Base-by-base conservation (phyloP, 768 basidiomycete genomes). In the Rhodotorula paludigena region DNA sequence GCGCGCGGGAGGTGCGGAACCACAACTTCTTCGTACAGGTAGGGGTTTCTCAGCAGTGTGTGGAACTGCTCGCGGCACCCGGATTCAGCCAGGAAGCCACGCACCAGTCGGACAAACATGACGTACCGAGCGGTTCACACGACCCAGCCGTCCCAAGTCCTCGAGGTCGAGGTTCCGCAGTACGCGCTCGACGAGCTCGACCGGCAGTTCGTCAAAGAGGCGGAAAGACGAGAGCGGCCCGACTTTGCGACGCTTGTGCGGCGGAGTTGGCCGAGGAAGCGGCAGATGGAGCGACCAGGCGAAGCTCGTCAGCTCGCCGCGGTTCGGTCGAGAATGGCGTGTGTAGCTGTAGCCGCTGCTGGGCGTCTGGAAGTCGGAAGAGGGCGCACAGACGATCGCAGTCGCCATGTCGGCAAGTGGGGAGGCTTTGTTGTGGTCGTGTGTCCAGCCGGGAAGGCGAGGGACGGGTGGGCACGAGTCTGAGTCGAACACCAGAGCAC, bases 181-280 rank as follows among this genome's bases (percentile, higher is more conserved):
- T 6, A 54, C 18, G 1, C n/a, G 53, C 28, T 63, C 61, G 25
- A 63, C n/a, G 9, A 55, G 4, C 28, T 63, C 61, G 42, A 54
- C 6, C 0, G 61, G 61, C 3, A 55, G 52, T 3, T 25, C n/a
- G 7, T 42, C n/a, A 6, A 57, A 41, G 2, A 45, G 42, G 25
- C 25, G 41, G 35, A 62, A 53, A 3, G 49, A 33, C 10, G 30
- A 21, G 5, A 36, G 23, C 5, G 52, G 23, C 7, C 10, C 28
- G 12, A 35, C 21, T 36, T 20, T 54, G 52, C 33, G 52, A 0
- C 23, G 35, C 23, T 25, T 35, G 10, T 21, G 11, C 1, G 23
- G 4, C 3, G 23, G 36, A 4, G 28, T 28, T 12, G 30, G 33
- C 33, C 51, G 12, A 30, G 49, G 51, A 23, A 33, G 33, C 51